These are phyloP conservation scores for Trichoderma asperellum DNA, from an alignment of 2,329 filamentous ascomycete species.

Conservation along the genomic window DNA sequence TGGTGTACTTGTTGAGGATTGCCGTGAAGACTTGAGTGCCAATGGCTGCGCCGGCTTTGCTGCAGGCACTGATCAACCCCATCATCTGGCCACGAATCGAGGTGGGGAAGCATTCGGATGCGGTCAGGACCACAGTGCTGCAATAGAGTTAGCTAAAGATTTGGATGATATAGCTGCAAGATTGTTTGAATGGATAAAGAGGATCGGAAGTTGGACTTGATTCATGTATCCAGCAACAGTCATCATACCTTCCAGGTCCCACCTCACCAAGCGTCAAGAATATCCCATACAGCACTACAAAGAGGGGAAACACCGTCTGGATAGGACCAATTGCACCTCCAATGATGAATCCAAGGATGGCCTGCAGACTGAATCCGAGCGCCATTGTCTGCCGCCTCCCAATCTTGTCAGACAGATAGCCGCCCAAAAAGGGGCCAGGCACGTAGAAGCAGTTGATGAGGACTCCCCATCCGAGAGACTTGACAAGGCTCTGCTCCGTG, in stretches of 20 bases:
- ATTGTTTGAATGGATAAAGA: background rate
- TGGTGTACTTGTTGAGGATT: slow-evolving; percentile 50
- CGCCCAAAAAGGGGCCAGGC: slow-evolving; percentile 53
- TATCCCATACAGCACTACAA: slow-evolving; percentile 56
- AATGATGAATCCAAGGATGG: slow-evolving; percentile 53
- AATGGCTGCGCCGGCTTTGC: slow-evolving; percentile 55
- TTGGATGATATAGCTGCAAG: background rate
- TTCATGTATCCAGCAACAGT: background rate
- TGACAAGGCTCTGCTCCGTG: slow-evolving; percentile 45
- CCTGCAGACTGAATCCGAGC: slow-evolving; percentile 51
- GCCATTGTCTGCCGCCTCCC: slow-evolving; percentile 56
- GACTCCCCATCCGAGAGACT: slow-evolving; percentile 50
- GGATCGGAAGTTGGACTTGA: background rate
- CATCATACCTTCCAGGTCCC: slow-evolving; percentile 50
- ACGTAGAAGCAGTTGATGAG: slow-evolving; percentile 57
- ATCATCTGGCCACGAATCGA: slow-evolving; percentile 54
- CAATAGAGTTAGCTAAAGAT: background rate
- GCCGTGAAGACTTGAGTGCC: slow-evolving; percentile 56
- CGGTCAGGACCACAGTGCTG: slow-evolving; percentile 45
- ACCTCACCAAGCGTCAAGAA: slow-evolving; percentile 55
- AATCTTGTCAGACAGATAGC: slow-evolving; percentile 53
- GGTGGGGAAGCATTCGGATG: slow-evolving; percentile 55
- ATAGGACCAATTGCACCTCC: slow-evolving; percentile 52
- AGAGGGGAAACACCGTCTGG: slow-evolving; percentile 52
- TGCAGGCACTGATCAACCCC: slow-evolving; percentile 51